These are phyloP conservation scores for Globisporangium rhizosaccharum DNA, from an alignment of 352 stramenopile genomes.

Conservation along the genomic window DNA sequence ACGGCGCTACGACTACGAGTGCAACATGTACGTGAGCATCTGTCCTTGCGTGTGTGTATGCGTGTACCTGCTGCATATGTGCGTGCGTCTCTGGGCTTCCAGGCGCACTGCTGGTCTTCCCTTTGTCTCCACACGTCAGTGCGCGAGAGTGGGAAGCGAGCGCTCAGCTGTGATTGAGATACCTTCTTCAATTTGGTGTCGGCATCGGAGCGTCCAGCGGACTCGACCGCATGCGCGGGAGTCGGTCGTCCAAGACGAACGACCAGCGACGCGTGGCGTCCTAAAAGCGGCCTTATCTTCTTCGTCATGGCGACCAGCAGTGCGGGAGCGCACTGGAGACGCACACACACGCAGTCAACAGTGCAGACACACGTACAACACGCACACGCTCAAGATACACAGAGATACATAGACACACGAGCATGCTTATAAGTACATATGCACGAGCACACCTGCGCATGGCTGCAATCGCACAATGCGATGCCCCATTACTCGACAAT, in stretches of 20 bases:
- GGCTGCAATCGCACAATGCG: no score
- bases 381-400: no score
- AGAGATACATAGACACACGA: no score
- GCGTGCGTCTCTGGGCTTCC: no score
- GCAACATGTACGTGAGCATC: neutral
- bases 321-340: neutral
- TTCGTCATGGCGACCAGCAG: constrained; percentile 19
- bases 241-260: neutral
- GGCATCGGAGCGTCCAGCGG: constrained; percentile 6
- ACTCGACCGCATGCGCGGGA: constrained; percentile 6
- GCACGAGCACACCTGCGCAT: no score
- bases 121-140: neutral
- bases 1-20: no score
- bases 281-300: constrained; percentile 35
- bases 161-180: constrained; percentile 13
- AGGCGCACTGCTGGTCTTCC: no score
- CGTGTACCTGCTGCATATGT: no score
- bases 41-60: neutral
- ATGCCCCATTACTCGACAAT: no score
- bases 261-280: neutral
- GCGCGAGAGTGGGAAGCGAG: neutral
- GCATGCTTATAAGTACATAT: no score
- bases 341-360: no score
- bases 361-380: no score
- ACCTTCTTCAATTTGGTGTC: constrained; percentile 16